A percentile compares a stretch with the other conserved stretches of the same genome.
phyloP scores from a whole-genome alignment of 2,329 filamentous ascomycete species.

The Sarocladiaceae sp. region DNA sequence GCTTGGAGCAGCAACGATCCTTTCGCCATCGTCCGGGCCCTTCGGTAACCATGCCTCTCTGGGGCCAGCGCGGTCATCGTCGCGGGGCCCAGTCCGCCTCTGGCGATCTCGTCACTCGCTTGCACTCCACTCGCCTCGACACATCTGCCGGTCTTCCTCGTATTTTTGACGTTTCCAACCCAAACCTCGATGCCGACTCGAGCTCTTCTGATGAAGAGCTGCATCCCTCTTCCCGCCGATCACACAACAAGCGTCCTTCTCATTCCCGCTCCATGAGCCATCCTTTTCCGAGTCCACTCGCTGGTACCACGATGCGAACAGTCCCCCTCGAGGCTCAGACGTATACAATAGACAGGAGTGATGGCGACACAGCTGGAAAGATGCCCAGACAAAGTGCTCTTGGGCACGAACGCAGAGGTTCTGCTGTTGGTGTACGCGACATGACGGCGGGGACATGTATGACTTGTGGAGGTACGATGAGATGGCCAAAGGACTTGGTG shows the following conservation, averaged over 20 bases:
- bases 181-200: constrained; percentile 26
- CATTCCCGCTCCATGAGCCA: constrained; percentile 64
- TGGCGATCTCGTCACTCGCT: constrained; percentile 27
- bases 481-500: constrained; percentile 67
- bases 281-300: constrained; percentile 67
- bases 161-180: constrained; percentile 10
- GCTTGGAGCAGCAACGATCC: constrained; percentile 1
- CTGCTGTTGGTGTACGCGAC: constrained; percentile 39
- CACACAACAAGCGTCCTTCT: neutral
- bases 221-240: constrained; percentile 17
- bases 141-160: constrained; percentile 20
- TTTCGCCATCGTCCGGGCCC: constrained; percentile 12
- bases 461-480: constrained; percentile 75
- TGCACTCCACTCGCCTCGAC: constrained; percentile 29
- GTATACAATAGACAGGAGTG: neutral
- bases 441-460: constrained; percentile 70
- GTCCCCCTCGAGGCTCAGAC: neutral
- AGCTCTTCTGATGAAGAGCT: constrained; percentile 40
- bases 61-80: constrained; percentile 13
- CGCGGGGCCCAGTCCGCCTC: constrained; percentile 8
- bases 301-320: constrained; percentile 1
- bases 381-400: constrained; percentile 18
- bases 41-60: constrained; percentile 9
- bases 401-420: constrained; percentile 1
- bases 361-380: constrained; percentile 37